These are phyloP conservation scores for Lactifluus rugatus DNA, from an alignment of 768 basidiomycete species.

Conservation along the genomic window DNA sequence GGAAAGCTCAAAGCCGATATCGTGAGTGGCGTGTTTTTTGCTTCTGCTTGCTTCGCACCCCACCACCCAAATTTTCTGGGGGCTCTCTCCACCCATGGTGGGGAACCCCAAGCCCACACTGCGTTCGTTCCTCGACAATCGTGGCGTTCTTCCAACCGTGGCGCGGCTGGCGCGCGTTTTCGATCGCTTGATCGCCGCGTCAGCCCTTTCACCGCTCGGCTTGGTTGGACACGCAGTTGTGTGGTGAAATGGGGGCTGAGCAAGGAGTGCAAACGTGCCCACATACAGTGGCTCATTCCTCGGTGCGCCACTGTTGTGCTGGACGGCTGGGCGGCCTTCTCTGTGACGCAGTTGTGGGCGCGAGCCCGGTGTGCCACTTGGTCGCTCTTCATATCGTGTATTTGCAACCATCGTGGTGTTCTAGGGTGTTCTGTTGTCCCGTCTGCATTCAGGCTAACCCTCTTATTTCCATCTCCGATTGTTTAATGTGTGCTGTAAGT, in stretches of 20 bases:
- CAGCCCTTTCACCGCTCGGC: slow-evolving; percentile 56
- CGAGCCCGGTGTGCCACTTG: slow-evolving; percentile 51
- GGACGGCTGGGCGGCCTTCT: slow-evolving; percentile 40
- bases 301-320: slow-evolving; percentile 34
- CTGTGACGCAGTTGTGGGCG: slow-evolving; percentile 67
- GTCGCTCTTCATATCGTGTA: slow-evolving; percentile 40
- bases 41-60: slow-evolving; percentile 87
- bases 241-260: slow-evolving; percentile 98
- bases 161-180: slow-evolving; percentile 76
- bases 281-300: slow-evolving; percentile 24
- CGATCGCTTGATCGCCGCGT: slow-evolving; percentile 92
- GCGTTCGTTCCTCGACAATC: slow-evolving; percentile 67
- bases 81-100: slow-evolving; percentile 86
- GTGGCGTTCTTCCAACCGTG: slow-evolving; percentile 76
- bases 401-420: slow-evolving; percentile 16
- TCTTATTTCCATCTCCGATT: slow-evolving; percentile 32
- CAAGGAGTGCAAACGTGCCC: slow-evolving; percentile 70
- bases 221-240: slow-evolving; percentile 79
- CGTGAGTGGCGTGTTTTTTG: slow-evolving; percentile 76
- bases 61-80: slow-evolving; percentile 96
- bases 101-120: slow-evolving; percentile 93
- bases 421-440: slow-evolving; percentile 23
- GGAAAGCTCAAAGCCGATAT: slow-evolving; percentile 95
- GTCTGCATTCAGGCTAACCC: slow-evolving; percentile 49
- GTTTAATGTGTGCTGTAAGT: slow-evolving; percentile 40